Percentiles rank a stretch among this genome's conserved stretches.
Evolutionary conservation across 495 filamentous ascomycete genomes (phyloP).

Genomic region (Halenospora varia): DNA sequence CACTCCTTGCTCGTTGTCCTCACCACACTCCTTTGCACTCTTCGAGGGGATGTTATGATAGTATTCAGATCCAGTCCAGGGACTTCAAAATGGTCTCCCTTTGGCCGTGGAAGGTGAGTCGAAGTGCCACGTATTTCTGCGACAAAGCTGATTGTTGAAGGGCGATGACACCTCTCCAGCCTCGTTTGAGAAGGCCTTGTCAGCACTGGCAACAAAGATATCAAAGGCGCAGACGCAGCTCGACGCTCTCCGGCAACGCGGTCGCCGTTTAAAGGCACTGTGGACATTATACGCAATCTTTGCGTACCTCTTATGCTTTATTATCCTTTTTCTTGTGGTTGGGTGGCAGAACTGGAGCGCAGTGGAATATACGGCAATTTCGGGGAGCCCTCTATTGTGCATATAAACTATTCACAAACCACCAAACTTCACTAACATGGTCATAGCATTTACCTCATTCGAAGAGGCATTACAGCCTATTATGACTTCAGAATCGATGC

Average conservation of each 20-base stretch:
- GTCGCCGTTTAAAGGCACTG: constrained; percentile 76
- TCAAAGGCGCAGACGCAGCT: constrained; percentile 64
- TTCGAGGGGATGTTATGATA: constrained; percentile 13
- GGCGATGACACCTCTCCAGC: constrained; percentile 81
- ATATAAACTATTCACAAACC: background rate
- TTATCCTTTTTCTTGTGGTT: constrained; percentile 76
- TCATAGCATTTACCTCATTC: constrained; percentile 32
- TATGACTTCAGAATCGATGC: constrained; percentile 77
- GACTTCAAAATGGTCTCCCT: constrained; percentile 64
- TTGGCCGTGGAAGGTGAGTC: constrained; percentile 72
- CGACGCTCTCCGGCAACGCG: constrained; percentile 62
- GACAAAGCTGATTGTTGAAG: constrained; percentile 37
- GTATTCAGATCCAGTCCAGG: background rate
- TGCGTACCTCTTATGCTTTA: constrained; percentile 78
- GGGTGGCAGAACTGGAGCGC: constrained; percentile 78
- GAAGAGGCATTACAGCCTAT: constrained; percentile 50
- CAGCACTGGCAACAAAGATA: constrained; percentile 77
- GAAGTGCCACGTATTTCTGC: constrained; percentile 6
- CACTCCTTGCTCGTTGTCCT: background rate
- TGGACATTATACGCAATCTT: constrained; percentile 88
- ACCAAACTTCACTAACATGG: constrained; percentile 5
- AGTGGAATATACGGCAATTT: constrained; percentile 69
- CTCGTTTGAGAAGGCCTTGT: constrained; percentile 86
- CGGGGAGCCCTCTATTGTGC: constrained; percentile 74
- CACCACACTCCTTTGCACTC: background rate